Conservation (phyloP, 2,329 filamentous ascomycete genomes). For the Byssoonygena ceratinophila region DNA sequence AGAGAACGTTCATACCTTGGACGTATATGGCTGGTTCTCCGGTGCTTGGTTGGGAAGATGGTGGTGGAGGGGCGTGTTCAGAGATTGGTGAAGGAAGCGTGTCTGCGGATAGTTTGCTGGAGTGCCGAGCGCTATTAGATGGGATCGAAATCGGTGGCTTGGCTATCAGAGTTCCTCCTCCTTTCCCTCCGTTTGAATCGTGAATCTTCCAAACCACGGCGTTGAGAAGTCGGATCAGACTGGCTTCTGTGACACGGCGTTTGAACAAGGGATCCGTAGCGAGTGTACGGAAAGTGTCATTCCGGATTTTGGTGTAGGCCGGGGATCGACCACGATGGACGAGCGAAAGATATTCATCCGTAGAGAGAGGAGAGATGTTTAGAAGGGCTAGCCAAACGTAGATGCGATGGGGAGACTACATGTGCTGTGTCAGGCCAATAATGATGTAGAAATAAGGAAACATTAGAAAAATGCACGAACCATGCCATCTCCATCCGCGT, state of each 20-base stretch:
- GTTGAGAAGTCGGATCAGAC: conserved; percentile 84
- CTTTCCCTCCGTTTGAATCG: conserved; percentile 51
- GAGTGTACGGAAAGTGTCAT: conserved; percentile 93
- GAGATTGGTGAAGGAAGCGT: conserved; percentile 47
- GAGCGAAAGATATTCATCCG: conserved; percentile 78
- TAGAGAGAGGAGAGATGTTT: conserved; percentile 71
- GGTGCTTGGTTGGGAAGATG: conserved; percentile 38
- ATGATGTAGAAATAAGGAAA: conserved; percentile 2
- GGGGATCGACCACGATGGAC: conserved; percentile 89
- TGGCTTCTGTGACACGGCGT: conserved; percentile 87
- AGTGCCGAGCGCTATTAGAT: conserved; percentile 14
- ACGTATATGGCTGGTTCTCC: conserved; percentile 77
- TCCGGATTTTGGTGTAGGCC: conserved; percentile 93
- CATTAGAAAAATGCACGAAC: conserved; percentile 27
- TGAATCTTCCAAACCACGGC: conserved; percentile 89
- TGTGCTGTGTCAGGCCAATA: conserved; percentile 14
- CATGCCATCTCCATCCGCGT: conserved; percentile 45
- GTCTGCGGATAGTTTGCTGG: conserved; percentile 32
- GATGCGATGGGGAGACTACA: conserved; percentile 77
- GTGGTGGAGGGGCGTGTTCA: conserved; percentile 37
- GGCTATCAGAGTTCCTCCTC: conserved; percentile 14
- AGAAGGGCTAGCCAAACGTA: conserved; percentile 95
- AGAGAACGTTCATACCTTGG: conserved; percentile 97
- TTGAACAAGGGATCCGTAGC: conserved; percentile 97
- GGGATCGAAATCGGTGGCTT: conserved; percentile 29